Conservation (phyloP, 441 rosid species). For the Euphorbia schlechtendalii region DNA sequence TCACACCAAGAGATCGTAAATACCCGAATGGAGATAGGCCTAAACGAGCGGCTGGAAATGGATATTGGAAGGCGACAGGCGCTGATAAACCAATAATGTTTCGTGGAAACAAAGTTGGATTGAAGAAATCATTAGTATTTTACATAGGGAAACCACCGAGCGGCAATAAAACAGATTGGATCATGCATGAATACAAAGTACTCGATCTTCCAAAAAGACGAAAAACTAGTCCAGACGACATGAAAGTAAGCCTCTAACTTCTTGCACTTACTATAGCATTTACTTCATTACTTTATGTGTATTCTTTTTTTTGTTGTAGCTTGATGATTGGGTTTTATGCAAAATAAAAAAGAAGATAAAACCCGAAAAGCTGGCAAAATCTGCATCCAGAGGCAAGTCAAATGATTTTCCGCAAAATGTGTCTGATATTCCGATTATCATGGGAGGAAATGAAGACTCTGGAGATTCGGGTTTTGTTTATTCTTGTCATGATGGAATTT, state of each 20-base stretch:
- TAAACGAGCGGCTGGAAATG: conserved; percentile 21
- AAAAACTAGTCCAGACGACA: conserved; percentile 1
- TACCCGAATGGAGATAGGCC: conserved; percentile 29
- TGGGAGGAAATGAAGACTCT: background rate
- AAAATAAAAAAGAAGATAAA: conserved; percentile 18
- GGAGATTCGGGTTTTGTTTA: too few species aligned
- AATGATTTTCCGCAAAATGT: background rate
- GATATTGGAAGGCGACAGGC: conserved; percentile 35
- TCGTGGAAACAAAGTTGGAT: conserved; percentile 15
- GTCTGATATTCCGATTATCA: background rate
- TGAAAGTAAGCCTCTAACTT: conserved; percentile 18
- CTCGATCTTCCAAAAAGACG: conserved; percentile 5
- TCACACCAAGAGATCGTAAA: conserved; percentile 29
- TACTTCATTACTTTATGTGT: background rate
- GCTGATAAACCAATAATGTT: conserved; percentile 15
- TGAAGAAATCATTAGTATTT: conserved; percentile 22
- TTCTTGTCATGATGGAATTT: background rate
- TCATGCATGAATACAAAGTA: conserved; percentile 29
- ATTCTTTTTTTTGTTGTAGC: conserved; percentile 13
- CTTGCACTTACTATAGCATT: too few species aligned
- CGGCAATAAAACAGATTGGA: conserved; percentile 24
- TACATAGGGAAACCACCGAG: conserved; percentile 22
- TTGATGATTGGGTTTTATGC: conserved; percentile 31
- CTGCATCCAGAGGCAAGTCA: background rate
- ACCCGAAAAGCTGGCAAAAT: too few species aligned